Base-by-base conservation (phyloP, 768 basidiomycete genomes). In the Boletus insuetus region DNA sequence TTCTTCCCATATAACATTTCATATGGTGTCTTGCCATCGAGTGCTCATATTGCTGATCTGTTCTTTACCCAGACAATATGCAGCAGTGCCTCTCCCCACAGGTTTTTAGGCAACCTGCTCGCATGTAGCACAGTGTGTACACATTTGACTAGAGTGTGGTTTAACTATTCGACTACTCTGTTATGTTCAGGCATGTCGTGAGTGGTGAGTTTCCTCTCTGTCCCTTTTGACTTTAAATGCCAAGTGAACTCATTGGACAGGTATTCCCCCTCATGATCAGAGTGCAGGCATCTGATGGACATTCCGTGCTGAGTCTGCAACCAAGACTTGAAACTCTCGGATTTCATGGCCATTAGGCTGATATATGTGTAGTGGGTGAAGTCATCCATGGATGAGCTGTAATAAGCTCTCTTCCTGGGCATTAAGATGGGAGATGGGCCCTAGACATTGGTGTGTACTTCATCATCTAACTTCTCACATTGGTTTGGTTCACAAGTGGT, bases 1-100 rank as follows among this genome's bases (percentile, higher is more conserved):
- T 67, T 66, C 40, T 46, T 50, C 9, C 56, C 50, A 45, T 56
- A 55, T 1, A 61, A 48, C 31, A 58, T 55, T 31, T 72, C 58
- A 19, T 55, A 68, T 2, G 40, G 35, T 10, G 35, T 47, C 7
- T 37, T 37, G 20, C 35, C 46, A 17, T 47, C 46, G n/a, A n/a
- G n/a, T n/a, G n/a, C n/a, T n/a, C n/a, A n/a, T n/a, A n/a, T n/a
- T n/a, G n/a, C n/a, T n/a, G 12, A 35, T n/a, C 26, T 1, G 10
- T 53, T 53, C 6, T 57, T 57, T 0, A 57, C 6, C 51, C 51
- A 52, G 8, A 49, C 4, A 5, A 41, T 2, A 2, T 58, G 48
- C 0, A 54, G 4, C 0, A 49, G 11, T 3, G 22, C 52, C 20
- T 58, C 46, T 1, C 42, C 56, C 56, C 51, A 57, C 5, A 57